A percentile compares a stretch with the other conserved stretches of the same genome.
Conservation (phyloP, 345 rosid genomes). For the Lepidium sativum region DNA sequence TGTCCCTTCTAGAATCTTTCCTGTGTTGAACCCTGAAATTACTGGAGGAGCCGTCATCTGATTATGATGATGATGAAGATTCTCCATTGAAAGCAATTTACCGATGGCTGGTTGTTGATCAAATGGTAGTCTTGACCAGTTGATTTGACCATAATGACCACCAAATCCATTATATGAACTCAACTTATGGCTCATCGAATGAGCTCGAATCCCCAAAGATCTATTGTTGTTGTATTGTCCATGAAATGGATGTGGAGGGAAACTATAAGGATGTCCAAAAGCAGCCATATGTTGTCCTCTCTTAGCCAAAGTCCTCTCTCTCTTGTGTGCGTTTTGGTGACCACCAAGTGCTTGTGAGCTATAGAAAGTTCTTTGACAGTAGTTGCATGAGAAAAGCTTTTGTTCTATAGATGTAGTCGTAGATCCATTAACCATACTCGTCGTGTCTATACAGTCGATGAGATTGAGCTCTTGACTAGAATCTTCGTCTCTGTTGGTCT, state of each 20-base stretch:
- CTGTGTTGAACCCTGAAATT: constrained; percentile 8
- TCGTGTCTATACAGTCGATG: constrained; percentile 39
- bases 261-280: constrained; percentile 51
- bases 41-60: constrained; percentile 11
- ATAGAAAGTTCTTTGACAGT: constrained; percentile 75
- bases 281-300: constrained; percentile 46
- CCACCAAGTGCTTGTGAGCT: constrained; percentile 95
- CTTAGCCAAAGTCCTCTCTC: constrained; percentile 77
- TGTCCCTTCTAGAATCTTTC: constrained; percentile 25
- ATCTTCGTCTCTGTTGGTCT: constrained; percentile 11
- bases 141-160: constrained; percentile 32
- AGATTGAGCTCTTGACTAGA: constrained; percentile 52
- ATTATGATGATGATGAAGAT: constrained; percentile 15
- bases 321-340: constrained; percentile 85
- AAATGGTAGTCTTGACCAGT: constrained; percentile 42
- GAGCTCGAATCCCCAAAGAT: constrained; percentile 57
- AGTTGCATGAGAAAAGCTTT: constrained; percentile 73
- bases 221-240: constrained; percentile 30
- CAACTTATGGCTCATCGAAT: constrained; percentile 55
- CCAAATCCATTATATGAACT: constrained; percentile 31
- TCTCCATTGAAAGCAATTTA: constrained; percentile 35
- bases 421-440: constrained; percentile 24
- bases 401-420: constrained; percentile 27
- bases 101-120: constrained; percentile 55
- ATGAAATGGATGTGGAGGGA: constrained; percentile 50